phyloP scores from a whole-genome alignment of 768 basidiomycete genomes.

The Lentinula boryana region DNA sequence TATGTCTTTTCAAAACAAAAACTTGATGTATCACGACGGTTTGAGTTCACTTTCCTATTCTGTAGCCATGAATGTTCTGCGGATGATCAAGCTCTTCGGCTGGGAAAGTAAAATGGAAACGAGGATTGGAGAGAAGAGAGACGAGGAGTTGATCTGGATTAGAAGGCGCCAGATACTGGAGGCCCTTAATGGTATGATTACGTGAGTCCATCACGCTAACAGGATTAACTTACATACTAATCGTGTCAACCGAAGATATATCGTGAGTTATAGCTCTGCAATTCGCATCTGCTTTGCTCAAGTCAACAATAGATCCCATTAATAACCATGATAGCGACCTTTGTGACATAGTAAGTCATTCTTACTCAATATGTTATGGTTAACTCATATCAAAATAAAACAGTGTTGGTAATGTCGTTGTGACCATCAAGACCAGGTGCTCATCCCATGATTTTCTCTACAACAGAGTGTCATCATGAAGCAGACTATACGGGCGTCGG shows the following conservation, averaged over 20 bases:
- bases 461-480: conserved; percentile 33
- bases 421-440: neutral
- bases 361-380: neutral
- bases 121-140: conserved; percentile 49
- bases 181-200: conserved; percentile 35
- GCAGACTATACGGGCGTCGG: conserved; percentile 32
- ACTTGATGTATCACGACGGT: neutral
- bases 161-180: conserved; percentile 47
- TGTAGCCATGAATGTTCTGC: conserved; percentile 47
- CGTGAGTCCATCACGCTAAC: conserved; percentile 23
- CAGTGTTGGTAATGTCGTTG: neutral
- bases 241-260: neutral
- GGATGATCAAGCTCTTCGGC: conserved; percentile 70
- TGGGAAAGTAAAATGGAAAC: conserved; percentile 54
- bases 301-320: conserved; percentile 38
- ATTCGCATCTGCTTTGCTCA: neutral
- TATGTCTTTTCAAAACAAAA: conserved; percentile 22
- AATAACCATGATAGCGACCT: conserved; percentile 61
- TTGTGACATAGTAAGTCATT: conserved; percentile 45
- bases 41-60: conserved; percentile 10
- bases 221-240: neutral
- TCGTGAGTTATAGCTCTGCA: neutral
- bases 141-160: conserved; percentile 52
- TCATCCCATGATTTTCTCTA: neutral
- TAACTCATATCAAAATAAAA: neutral